phyloP scores from a whole-genome alignment of 495 filamentous ascomycete genomes.

The Durotheca rogersii region DNA sequence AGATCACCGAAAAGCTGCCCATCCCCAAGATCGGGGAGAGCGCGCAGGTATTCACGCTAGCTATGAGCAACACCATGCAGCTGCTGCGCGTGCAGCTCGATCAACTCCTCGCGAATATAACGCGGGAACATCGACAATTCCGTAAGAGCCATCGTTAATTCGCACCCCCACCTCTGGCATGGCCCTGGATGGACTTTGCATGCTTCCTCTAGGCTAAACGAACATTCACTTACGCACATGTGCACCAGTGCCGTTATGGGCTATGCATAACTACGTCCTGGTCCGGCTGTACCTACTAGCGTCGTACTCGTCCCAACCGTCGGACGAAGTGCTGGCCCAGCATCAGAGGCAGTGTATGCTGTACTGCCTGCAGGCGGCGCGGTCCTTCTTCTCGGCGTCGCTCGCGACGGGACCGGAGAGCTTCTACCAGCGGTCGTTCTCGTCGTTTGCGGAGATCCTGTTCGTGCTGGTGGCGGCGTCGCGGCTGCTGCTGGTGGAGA shows the following conservation, averaged over 20 bases:
- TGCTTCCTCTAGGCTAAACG: neutral
- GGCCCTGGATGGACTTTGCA: neutral
- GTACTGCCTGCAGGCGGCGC: constrained; percentile 31
- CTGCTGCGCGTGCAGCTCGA: constrained; percentile 30
- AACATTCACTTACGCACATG: constrained; percentile 4
- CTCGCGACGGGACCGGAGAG: constrained; percentile 23
- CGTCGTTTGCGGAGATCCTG: constrained; percentile 22
- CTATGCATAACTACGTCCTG: constrained; percentile 30
- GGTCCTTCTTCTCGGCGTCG: constrained; percentile 21
- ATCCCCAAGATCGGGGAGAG: neutral
- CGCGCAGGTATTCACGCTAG: constrained; percentile 9
- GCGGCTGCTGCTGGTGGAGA: constrained; percentile 30
- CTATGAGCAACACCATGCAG: constrained; percentile 25
- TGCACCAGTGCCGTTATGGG: constrained; percentile 29
- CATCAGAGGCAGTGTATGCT: constrained; percentile 32
- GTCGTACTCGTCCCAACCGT: constrained; percentile 22
- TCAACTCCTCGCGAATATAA: constrained; percentile 23
- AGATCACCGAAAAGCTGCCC: constrained; percentile 27
- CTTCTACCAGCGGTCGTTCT: constrained; percentile 25
- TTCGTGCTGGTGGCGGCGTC: constrained; percentile 31
- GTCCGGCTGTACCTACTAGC: constrained; percentile 37
- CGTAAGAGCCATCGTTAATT: constrained; percentile 10
- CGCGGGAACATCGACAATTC: constrained; percentile 28
- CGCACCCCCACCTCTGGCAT: too few relatives aligned
- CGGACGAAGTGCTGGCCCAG: constrained; percentile 13